Base-by-base conservation (phyloP, 495 filamentous ascomycete species). In the Evernia prunastri region DNA sequence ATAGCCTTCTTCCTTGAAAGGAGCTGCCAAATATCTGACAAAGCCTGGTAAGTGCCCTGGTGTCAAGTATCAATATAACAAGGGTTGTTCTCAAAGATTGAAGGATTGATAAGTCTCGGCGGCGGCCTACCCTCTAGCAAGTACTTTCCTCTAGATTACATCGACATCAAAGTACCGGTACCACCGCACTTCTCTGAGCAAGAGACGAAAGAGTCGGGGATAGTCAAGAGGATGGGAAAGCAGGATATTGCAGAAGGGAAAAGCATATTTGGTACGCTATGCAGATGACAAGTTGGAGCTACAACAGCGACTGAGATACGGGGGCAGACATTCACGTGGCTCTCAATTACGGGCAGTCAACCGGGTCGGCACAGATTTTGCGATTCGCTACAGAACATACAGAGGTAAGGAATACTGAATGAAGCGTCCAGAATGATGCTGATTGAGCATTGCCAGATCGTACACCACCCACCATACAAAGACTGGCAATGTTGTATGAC, bases 361-460 rank as follows among this genome's bases (percentile, higher is more conserved):
- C 84, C 18, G 94, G 94, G 33, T 83, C 91, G 37, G 88, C 92
- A 3, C 94, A 96, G 75, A 72, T 98, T 69, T 78, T 95, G 39
- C 82, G 94, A 42, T 98, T 89, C 72, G 80, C 96, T 47, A 95
- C 90, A 0, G 94, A 97, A 77, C 94, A 98, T 74, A 95, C 91
- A 0, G 94, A 94, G 72, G 82, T 83, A 71, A 56, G 72, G 35
- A 27, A 9, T 23, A 51, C 25, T 15, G n/a, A 40, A 4, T 53
- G 33, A 39, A 11, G 27, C 15, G n/a, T 8, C 8, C 0, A 39
- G 23, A 17, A 29, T 33, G 25, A 57, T 6, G 56, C 57, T 35
- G 60, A 86, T 57, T 31, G 0, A 20, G 31, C 10, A 59, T 51
- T 12, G 25, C 33, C 54, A 64, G 76, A 80, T 92, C 43, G 80